Evolutionary conservation across 768 basidiomycete species (phyloP).

Genomic region (Stropharia rugosoannulata): DNA sequence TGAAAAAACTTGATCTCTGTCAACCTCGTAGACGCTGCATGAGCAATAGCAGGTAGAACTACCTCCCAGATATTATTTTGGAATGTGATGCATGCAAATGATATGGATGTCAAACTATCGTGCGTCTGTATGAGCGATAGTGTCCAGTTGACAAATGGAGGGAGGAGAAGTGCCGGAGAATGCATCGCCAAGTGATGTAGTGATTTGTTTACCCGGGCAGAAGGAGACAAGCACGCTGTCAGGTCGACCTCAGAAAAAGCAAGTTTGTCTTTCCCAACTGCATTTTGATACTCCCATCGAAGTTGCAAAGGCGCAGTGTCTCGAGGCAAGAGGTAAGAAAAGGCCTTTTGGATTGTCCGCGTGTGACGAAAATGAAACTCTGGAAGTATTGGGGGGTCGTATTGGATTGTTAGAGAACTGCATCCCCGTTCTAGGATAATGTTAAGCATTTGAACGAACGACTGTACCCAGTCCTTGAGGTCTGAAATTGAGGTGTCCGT

Average conservation of each 20-base stretch:
- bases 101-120: slow-evolving; percentile 13
- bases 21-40: slow-evolving; percentile 11
- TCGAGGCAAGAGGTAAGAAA: slow-evolving; percentile 12
- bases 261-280: slow-evolving; percentile 7
- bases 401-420: slow-evolving; percentile 18
- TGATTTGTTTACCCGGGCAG: slow-evolving; percentile 4
- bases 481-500: slow-evolving; percentile 12
- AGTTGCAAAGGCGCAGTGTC: slow-evolving; percentile 5
- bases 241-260: slow-evolving; percentile 4
- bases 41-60: slow-evolving; percentile 17
- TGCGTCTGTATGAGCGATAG: slow-evolving; percentile 14
- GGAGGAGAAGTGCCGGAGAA: slow-evolving; percentile 17
- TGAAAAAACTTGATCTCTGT: slow-evolving; percentile 15
- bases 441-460: slow-evolving; percentile 15
- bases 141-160: slow-evolving; percentile 22
- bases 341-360: slow-evolving; percentile 10
- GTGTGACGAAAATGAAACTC: slow-evolving; percentile 13
- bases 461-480: slow-evolving; percentile 15
- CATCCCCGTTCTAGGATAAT: slow-evolving; percentile 16
- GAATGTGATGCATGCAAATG: slow-evolving; percentile 19
- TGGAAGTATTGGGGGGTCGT: slow-evolving; percentile 13
- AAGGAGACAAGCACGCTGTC: slow-evolving; percentile 5
- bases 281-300: slow-evolving; percentile 19
- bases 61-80: slow-evolving; percentile 14
- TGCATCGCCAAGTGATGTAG: slow-evolving; percentile 16